Base-by-base conservation (phyloP, 2,329 filamentous ascomycete genomes). In the Aureobasidium musti region DNA sequence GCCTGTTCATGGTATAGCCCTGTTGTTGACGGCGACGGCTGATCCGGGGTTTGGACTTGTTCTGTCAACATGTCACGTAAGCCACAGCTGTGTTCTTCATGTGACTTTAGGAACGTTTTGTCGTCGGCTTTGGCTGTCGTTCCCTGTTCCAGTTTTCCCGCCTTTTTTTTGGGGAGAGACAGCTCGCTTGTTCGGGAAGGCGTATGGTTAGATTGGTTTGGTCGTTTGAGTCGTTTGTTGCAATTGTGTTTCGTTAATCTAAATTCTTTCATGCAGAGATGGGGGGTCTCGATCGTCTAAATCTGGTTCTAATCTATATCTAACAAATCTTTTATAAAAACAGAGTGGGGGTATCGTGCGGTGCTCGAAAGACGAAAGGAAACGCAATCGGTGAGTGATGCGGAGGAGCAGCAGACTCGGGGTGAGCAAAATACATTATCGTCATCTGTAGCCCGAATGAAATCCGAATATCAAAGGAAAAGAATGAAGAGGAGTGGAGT, bases 291-390 rank as follows among this genome's bases (percentile, higher is more conserved):
- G 35, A 39, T 2, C 35, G 47, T 10, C 11, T 11, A 19, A 50
- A 14, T 57, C 53, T 41, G 30, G n/a, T 57, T 57, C 37, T 57
- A 57, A 57, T 30, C 21, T 59, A 50, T 30, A n/a, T 37, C 35
- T 39, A 39, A 39, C 5, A 17, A 5, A 11, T 35, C 10, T 39
- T 35, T 10, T 35, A 10, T 17, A 14, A 47, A 47, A 17, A 35
- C 41, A 47, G 35, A n/a, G 41, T 47, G 39, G 57, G 57, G 41
- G 57, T 60, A 60, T 60, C 41, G 11, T 35, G 28, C 28, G 39
- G 17, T 60, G 13, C 21, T 26, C 23, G 5, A 56, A 39, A 21
- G 7, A 21, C 47, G 17, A n/a, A 23, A 11, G 45, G 45, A n/a
- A 8, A 60, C 21, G 52, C 53, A 56, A 26, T 41, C 21, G 21